Evolutionary conservation across 2,329 filamentous ascomycete species (phyloP).

Genomic region (Aspergillus transmontanensis): DNA sequence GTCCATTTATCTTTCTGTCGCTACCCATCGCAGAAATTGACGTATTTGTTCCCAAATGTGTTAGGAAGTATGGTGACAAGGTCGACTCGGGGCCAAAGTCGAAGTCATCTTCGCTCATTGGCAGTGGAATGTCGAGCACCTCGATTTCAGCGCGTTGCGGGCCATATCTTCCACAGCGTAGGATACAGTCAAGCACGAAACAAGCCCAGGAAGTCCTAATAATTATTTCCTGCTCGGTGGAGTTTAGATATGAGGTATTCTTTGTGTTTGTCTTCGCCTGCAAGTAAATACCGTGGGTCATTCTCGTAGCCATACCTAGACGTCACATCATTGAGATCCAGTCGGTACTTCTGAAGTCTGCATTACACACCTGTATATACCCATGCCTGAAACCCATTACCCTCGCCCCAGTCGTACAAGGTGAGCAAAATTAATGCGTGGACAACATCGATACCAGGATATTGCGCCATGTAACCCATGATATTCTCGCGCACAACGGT

Average conservation of each 20-base stretch:
- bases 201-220: neutral
- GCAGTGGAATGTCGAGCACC: neutral
- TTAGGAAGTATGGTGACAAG: neutral
- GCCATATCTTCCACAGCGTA: neutral
- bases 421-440: neutral
- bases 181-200: neutral
- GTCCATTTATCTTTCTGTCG: neutral
- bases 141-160: neutral
- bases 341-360: too few relatives aligned
- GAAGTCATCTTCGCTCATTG: neutral
- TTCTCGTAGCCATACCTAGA: neutral
- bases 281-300: neutral
- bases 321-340: neutral
- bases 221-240: neutral
- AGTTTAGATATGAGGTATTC: too few relatives aligned
- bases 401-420: constrained; percentile 1
- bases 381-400: constrained; percentile 3
- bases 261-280: neutral
- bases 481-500: neutral
- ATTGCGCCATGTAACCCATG: neutral
- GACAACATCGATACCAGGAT: neutral
- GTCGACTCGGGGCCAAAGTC: neutral
- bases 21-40: neutral
- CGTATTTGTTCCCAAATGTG: neutral
- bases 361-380: neutral